Evolutionary conservation across 805 yeast species (phyloP), one percentile per base, ranked within the genome.

Genomic region (Cyberlindnera sargentensis): DNA sequence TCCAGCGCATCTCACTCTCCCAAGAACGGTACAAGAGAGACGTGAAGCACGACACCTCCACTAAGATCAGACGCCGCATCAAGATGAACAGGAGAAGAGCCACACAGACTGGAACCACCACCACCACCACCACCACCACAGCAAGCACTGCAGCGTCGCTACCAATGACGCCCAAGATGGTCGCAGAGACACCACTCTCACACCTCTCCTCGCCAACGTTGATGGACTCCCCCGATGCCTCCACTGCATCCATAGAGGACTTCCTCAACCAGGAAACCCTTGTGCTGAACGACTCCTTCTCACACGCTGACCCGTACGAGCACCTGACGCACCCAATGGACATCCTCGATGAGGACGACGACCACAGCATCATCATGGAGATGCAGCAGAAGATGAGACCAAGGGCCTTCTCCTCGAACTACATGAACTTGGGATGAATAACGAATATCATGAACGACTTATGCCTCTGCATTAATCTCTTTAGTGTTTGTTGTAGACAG

Each of bases 291-390:
- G 40, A 37, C 9, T 8, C n/a, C 20, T 26, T 20, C 8, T 35
- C 54, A 5, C 47, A 53, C 15, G 54, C 41, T 28, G 59, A 57
- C 37, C 62, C 60, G 7, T 57, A 57, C 29, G 52, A 43, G 25
- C 43, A 49, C 29, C 8, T 53, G 8, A 34, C 46, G 10, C 61
- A 56, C 41, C 60, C 60, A 9, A 26, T 53, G 46, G 61, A 56
- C 34, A 44, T 57, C 6, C 31, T 30, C 2, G 36, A 39, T 5
- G 45, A 33, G 27, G 35, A 40, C 31, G 40, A 39, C 11, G 30
- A 23, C 10, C 36, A 46, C 25, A 30, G 26, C 10, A 6, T 37
- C 4, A 6, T 37, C 8, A 24, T 45, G 32, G 36, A 33, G 6
- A 45, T 37, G 15, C 39, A 42, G 28, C 37, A 46, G 9, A 42